These are phyloP conservation scores for Cercospora sp. DNA, from an alignment of 2,329 filamentous ascomycete genomes.

Conservation along the genomic window DNA sequence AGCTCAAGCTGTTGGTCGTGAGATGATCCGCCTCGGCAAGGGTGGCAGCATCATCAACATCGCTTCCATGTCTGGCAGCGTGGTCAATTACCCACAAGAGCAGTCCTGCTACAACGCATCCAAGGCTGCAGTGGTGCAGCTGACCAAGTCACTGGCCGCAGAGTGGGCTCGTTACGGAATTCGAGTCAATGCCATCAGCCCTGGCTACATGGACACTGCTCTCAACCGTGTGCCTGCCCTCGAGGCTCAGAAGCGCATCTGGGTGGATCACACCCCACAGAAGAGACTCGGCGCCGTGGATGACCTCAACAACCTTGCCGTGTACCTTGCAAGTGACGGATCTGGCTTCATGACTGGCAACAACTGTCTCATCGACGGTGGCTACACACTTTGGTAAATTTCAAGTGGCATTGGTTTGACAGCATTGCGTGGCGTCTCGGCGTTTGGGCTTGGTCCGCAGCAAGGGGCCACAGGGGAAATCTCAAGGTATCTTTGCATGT, in stretches of 20 bases:
- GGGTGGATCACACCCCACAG: conserved; percentile 72
- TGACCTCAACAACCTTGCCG: conserved; percentile 74
- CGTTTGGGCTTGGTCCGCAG: conserved; percentile 11
- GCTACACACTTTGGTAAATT: conserved; percentile 60
- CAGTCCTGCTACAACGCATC: conserved; percentile 82
- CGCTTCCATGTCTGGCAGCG: conserved; percentile 59
- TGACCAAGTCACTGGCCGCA: conserved; percentile 76
- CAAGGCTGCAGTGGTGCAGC: conserved; percentile 76
- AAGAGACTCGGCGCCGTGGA: conserved; percentile 70
- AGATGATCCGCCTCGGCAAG: conserved; percentile 70
- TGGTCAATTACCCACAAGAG: conserved; percentile 63
- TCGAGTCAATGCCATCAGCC: conserved; percentile 80
- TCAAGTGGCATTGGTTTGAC: not conserved
- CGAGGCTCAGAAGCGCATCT: conserved; percentile 79
- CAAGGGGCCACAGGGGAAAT: not conserved
- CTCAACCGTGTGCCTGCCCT: conserved; percentile 76
- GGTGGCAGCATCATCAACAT: conserved; percentile 74
- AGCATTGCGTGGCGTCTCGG: conserved; percentile 23
- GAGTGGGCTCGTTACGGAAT: conserved; percentile 83
- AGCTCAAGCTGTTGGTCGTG: conserved; percentile 56
- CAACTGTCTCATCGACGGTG: conserved; percentile 71
- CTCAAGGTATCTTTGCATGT: conserved; percentile 3
- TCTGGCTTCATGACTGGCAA: conserved; percentile 75
- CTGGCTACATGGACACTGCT: conserved; percentile 84
- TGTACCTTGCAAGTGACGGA: conserved; percentile 73